Conservation (phyloP, 139 green algal species). For the Chlamydomonas urium region DNA sequence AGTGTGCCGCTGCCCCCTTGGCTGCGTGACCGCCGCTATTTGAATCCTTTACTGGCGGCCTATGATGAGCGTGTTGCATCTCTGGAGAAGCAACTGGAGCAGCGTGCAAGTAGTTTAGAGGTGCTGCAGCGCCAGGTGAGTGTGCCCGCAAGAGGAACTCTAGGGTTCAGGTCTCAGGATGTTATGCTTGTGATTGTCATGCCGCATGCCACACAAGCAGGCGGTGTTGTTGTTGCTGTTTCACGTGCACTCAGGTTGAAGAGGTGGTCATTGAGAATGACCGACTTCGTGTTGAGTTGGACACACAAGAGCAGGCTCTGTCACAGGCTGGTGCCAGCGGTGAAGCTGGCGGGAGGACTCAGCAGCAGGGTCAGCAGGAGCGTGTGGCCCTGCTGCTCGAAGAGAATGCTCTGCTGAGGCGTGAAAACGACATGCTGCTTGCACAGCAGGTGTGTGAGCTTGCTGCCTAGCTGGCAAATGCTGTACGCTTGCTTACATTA, state of each 20-base stretch:
- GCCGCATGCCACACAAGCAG: too few species aligned
- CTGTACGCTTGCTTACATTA: too few species aligned
- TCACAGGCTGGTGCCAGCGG: background rate
- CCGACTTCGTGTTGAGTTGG: constrained; percentile 21
- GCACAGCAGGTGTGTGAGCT: constrained; percentile 23
- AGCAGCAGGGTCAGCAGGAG: background rate
- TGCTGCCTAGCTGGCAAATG: too few species aligned
- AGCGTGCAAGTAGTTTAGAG: constrained; percentile 12
- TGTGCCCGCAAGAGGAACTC: too few species aligned
- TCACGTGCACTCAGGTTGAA: constrained; percentile 31
- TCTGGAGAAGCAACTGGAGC: constrained; percentile 26
- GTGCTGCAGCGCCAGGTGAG: constrained; percentile 18
- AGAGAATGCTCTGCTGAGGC: constrained; percentile 36
- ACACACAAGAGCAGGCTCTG: background rate
- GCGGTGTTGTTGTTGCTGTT: too few species aligned
- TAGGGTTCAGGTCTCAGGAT: background rate
- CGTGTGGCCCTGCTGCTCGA: constrained; percentile 20
- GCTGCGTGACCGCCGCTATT: constrained; percentile 17
- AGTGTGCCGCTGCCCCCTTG: background rate
- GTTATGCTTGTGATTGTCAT: too few species aligned
- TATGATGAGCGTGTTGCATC: constrained; percentile 38
- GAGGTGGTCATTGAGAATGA: constrained; percentile 54
- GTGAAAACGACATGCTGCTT: constrained; percentile 56
- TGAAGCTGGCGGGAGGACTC: background rate
- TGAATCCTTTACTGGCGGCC: constrained; percentile 40